Percentiles rank a stretch among this genome's conserved stretches.
Conservation (phyloP, 2,329 filamentous ascomycete species). For the Neofusicoccum laricinum region DNA sequence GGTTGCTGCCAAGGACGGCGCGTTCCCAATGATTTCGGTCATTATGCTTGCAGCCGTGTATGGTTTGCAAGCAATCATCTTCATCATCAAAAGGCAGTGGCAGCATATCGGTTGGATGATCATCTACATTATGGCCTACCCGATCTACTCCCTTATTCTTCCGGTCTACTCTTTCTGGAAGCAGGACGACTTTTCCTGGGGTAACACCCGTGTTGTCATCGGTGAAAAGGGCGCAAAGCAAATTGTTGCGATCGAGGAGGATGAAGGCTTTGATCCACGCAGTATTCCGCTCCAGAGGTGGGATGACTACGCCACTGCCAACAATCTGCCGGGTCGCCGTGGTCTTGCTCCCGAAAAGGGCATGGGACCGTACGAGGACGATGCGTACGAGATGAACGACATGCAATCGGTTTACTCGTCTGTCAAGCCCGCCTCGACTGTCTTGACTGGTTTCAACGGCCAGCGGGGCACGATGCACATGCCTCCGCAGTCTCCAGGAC, state of each 20-base stretch:
- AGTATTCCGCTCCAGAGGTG: conserved; percentile 92
- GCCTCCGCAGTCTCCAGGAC: conserved; percentile 77
- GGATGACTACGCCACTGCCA: conserved; percentile 89
- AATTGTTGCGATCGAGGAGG: conserved; percentile 77
- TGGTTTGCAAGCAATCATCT: conserved; percentile 92
- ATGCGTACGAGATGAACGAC: conserved; percentile 93
- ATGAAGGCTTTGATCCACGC: conserved; percentile 83
- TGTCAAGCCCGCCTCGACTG: conserved; percentile 78
- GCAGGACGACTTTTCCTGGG: conserved; percentile 98
- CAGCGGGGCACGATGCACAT: conserved; percentile 62
- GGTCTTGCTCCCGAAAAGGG: conserved; percentile 65
- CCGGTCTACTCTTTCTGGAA: conserved; percentile 99
- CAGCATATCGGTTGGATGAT: conserved; percentile 99
- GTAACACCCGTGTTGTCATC: conserved; percentile 95
- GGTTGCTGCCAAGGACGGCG: conserved; percentile 65
- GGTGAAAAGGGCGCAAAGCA: conserved; percentile 90
- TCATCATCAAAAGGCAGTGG: conserved; percentile 96
- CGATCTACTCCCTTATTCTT: conserved; percentile 85
- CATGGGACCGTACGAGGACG: conserved; percentile 63
- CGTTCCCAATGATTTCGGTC: conserved; percentile 83
- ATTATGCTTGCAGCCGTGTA: conserved; percentile 89
- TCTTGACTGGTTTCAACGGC: conserved; percentile 74
- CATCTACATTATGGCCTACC: conserved; percentile 86
- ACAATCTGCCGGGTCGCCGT: conserved; percentile 87
- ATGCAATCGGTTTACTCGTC: conserved; percentile 96